Conservation (phyloP, 805 yeast genomes). For the Barnettozyma wickerhamii region DNA sequence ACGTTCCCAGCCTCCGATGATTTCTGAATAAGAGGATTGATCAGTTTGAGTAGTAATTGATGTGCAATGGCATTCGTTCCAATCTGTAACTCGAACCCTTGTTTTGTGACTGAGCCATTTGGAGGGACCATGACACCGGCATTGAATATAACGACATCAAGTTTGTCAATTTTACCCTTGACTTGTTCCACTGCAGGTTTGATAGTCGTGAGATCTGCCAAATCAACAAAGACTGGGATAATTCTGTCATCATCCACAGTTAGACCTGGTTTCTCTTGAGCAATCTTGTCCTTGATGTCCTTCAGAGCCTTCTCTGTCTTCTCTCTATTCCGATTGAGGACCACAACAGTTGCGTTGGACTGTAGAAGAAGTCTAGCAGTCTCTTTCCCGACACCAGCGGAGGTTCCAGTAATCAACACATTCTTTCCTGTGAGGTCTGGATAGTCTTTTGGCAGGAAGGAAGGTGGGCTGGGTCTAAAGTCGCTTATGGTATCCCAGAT, state of each 20-base stretch:
- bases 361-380: constrained; percentile 27
- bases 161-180: constrained; percentile 17
- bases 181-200: constrained; percentile 32
- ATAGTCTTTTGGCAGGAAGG: constrained; percentile 18
- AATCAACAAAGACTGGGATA: constrained; percentile 27
- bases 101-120: constrained; percentile 30
- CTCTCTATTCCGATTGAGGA: constrained; percentile 31
- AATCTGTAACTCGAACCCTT: constrained; percentile 41
- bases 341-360: constrained; percentile 32
- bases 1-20: constrained; percentile 24
- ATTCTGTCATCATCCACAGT: constrained; percentile 8
- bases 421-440: constrained; percentile 23
- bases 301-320: constrained; percentile 23
- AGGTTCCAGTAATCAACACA: constrained; percentile 30
- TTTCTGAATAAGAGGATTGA: constrained; percentile 35
- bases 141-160: constrained; percentile 38
- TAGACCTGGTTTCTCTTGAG: neutral
- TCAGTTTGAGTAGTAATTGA: constrained; percentile 35
- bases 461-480: too few relatives aligned
- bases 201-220: constrained; percentile 38
- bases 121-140: constrained; percentile 42
- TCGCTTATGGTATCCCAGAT: too few relatives aligned
- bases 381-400: constrained; percentile 32
- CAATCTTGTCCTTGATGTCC: neutral
- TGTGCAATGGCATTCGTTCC: constrained; percentile 46